Evolutionary conservation across 441 rosid genomes (phyloP).

Genomic region (Pelargonium cotyledonis): DNA sequence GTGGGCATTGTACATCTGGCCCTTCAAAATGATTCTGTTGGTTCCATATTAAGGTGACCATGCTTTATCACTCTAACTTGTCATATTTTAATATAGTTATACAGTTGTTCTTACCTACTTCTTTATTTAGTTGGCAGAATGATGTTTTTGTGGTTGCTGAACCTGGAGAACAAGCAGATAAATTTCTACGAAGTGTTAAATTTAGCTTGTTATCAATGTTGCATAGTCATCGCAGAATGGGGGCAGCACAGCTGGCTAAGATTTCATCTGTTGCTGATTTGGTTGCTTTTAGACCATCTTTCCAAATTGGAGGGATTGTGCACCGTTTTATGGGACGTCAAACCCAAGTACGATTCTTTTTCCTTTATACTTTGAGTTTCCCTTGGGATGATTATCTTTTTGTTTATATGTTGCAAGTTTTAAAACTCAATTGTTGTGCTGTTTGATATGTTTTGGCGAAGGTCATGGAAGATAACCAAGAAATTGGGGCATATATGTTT

Average conservation of each 20-base stretch:
- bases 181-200: slow-evolving; percentile 79
- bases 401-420: slow-evolving; percentile 3
- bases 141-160: slow-evolving; percentile 98
- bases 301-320: slow-evolving; percentile 39
- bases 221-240: slow-evolving; percentile 45
- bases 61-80: slow-evolving; percentile 15
- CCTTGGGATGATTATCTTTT: slow-evolving; percentile 9
- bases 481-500: slow-evolving; percentile 89
- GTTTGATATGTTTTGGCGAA: slow-evolving; percentile 26
- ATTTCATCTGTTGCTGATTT: slow-evolving; percentile 70
- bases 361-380: slow-evolving; percentile 8
- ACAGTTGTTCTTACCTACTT: slow-evolving; percentile 25
- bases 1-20: slow-evolving; percentile 89
- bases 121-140: slow-evolving; percentile 73
- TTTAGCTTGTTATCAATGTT: slow-evolving; percentile 58
- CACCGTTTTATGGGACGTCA: slow-evolving; percentile 29
- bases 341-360: slow-evolving; percentile 36
- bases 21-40: slow-evolving; percentile 75
- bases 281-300: slow-evolving; percentile 55
- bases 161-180: slow-evolving; percentile 90
- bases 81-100: slow-evolving; percentile 10
- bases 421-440: slow-evolving; percentile 14
- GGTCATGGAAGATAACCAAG: slow-evolving; percentile 97
- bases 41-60: slow-evolving; percentile 73
- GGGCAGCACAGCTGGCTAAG: slow-evolving; percentile 51